phyloP scores from a whole-genome alignment of 2,329 filamentous ascomycete genomes.

The Monosporascus sp. region DNA sequence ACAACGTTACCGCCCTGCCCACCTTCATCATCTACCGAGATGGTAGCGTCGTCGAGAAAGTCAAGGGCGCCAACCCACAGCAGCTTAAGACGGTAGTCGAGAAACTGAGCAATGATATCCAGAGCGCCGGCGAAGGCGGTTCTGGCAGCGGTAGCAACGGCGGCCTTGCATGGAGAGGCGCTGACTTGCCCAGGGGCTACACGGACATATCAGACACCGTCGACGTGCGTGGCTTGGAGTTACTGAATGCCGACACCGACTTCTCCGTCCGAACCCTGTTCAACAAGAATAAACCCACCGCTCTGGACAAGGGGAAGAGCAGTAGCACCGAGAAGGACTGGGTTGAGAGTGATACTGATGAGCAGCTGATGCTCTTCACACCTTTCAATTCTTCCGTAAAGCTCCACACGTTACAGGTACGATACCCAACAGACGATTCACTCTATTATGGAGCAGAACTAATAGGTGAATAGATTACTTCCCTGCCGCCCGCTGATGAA shows the following conservation, averaged over 20 bases:
- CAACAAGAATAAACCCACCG: conserved; percentile 52
- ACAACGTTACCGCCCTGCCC: conserved; percentile 71
- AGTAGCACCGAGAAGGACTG: conserved; percentile 82
- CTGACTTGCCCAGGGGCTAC: conserved; percentile 73
- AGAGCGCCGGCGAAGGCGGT: conserved; percentile 42
- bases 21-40: conserved; percentile 88
- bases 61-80: conserved; percentile 67
- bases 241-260: conserved; percentile 79
- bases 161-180: conserved; percentile 63
- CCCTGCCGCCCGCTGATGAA: conserved; percentile 54
- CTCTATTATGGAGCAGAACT: conserved; percentile 4
- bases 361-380: conserved; percentile 89
- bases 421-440: conserved; percentile 9
- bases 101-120: conserved; percentile 64
- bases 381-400: conserved; percentile 87
- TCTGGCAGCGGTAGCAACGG: conserved; percentile 35
- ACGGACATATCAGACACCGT: conserved; percentile 76
- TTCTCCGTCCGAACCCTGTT: conserved; percentile 69
- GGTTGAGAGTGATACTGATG: conserved; percentile 94
- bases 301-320: conserved; percentile 85
- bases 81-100: conserved; percentile 67
- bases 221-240: conserved; percentile 73
- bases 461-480: conserved; percentile 65
- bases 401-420: conserved; percentile 72
- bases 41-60: conserved; percentile 59